phyloP scores from a whole-genome alignment of 2,329 filamentous ascomycete species.

The Alternaria solani region DNA sequence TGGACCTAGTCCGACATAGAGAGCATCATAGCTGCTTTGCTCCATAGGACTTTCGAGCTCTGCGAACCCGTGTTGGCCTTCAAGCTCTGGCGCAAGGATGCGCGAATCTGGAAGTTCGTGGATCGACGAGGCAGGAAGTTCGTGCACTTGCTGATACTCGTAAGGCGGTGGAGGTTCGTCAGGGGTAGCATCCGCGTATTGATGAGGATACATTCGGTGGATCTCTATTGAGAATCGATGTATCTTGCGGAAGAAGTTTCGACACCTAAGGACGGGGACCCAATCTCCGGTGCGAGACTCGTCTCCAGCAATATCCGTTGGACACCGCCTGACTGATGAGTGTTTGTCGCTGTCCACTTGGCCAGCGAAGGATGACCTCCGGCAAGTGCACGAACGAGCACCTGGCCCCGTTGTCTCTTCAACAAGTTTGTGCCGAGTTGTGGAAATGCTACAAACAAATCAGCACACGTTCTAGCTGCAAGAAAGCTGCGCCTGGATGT shows the following conservation, averaged over 20 bases:
- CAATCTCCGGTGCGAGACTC: not conserved
- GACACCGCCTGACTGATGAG: not conserved
- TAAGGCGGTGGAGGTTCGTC: slow-evolving; percentile 1
- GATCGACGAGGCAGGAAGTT: not conserved
- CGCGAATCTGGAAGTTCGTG: slow-evolving; percentile 2
- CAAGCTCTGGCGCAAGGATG: slow-evolving; percentile 2
- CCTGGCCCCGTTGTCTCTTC: not conserved
- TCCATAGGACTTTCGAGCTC: not conserved
- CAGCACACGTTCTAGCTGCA: not conserved
- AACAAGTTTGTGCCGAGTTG: not conserved
- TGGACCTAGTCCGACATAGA: not conserved
- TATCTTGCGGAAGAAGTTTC: slow-evolving; percentile 6
- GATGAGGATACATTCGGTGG: slow-evolving; percentile 4
- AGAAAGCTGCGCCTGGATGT: not conserved
- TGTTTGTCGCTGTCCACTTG: not conserved
- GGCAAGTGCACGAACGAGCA: not conserved
- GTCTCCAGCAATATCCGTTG: not conserved
- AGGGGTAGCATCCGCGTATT: not conserved
- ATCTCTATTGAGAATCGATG: not conserved
- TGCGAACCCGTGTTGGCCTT: not conserved
- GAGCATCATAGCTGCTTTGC: not conserved
- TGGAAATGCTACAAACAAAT: slow-evolving; percentile 6
- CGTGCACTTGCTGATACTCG: not conserved
- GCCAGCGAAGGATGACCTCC: not conserved
- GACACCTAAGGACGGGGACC: not conserved